A percentile compares a stretch with the other conserved stretches of the same genome.
Conservation (phyloP, 129 eudicot species). For the Artemisia tridentata region DNA sequence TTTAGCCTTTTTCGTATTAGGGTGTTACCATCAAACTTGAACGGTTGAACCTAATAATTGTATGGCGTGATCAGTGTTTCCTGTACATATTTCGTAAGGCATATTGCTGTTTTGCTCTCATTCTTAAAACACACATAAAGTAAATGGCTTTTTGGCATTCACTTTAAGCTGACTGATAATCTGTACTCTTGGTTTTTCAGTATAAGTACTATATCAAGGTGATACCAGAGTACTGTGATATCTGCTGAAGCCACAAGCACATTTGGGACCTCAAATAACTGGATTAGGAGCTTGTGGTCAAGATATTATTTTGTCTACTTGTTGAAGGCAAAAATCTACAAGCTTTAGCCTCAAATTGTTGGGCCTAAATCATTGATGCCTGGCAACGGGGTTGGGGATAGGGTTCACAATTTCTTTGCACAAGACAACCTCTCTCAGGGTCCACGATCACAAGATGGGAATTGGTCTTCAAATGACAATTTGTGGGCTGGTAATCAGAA, state of each 20-base stretch:
- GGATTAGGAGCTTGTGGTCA: slow-evolving; percentile 10
- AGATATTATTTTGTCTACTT: slow-evolving; percentile 13
- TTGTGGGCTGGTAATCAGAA: slow-evolving; percentile 66
- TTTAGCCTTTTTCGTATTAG: no score
- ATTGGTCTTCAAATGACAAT: slow-evolving; percentile 63
- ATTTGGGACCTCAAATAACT: slow-evolving; percentile 15
- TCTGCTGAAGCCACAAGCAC: slow-evolving; percentile 10
- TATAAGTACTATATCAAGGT: slow-evolving; percentile 22
- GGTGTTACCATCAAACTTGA: no score
- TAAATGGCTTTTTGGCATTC: not conserved
- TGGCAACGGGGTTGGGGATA: slow-evolving; percentile 95
- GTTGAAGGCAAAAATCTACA: slow-evolving; percentile 14
- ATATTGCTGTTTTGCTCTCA: no score
- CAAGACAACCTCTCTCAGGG: slow-evolving; percentile 67
- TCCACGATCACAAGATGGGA: slow-evolving; percentile 68
- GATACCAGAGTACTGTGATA: slow-evolving; percentile 20
- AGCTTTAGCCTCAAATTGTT: slow-evolving; percentile 30
- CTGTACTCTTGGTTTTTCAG: slow-evolving; percentile 18
- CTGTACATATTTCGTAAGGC: no score
- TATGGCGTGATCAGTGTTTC: no score
- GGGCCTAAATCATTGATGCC: slow-evolving; percentile 66
- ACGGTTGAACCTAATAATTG: no score
- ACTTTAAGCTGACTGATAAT: slow-evolving; percentile 5
- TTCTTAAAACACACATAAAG: slow-evolving; percentile 2
- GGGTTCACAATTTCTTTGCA: slow-evolving; percentile 95